These are phyloP conservation scores for Tolypocladium cylindrosporum DNA, from an alignment of 2,329 filamentous ascomycete species.

Conservation along the genomic window DNA sequence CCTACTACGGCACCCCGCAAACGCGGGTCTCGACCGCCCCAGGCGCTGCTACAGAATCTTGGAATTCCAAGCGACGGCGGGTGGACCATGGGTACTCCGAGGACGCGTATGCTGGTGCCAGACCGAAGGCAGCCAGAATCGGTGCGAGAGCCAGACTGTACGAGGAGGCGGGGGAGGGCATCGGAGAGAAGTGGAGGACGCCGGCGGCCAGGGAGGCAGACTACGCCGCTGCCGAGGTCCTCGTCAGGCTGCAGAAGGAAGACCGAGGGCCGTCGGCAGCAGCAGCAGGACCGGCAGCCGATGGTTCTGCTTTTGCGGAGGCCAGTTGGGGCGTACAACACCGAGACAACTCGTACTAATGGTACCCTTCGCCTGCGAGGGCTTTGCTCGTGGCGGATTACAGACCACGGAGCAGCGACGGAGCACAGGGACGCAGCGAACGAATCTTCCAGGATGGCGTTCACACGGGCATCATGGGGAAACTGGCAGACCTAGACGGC, in stretches of 20 bases:
- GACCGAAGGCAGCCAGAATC: not conserved
- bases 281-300: too few relatives aligned
- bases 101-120: not conserved
- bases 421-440: too few relatives aligned
- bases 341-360: not conserved
- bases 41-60: not conserved
- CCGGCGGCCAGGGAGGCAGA: not conserved
- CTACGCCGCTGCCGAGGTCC: conserved; percentile 1
- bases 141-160: not conserved
- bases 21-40: not conserved
- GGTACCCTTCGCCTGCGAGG: not conserved
- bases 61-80: not conserved
- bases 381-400: not conserved
- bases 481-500: not conserved
- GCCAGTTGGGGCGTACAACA: not conserved
- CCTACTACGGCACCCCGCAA: not conserved
- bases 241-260: not conserved
- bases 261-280: not conserved
- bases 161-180: not conserved
- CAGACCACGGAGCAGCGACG: too few relatives aligned
- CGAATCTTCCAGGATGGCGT: not conserved
- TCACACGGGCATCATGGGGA: not conserved
- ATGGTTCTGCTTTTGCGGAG: not conserved
- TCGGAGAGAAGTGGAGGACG: not conserved
- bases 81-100: not conserved